These are phyloP conservation scores for Tetracladium maxilliforme DNA, from an alignment of 2,329 filamentous ascomycete species.

Conservation along the genomic window DNA sequence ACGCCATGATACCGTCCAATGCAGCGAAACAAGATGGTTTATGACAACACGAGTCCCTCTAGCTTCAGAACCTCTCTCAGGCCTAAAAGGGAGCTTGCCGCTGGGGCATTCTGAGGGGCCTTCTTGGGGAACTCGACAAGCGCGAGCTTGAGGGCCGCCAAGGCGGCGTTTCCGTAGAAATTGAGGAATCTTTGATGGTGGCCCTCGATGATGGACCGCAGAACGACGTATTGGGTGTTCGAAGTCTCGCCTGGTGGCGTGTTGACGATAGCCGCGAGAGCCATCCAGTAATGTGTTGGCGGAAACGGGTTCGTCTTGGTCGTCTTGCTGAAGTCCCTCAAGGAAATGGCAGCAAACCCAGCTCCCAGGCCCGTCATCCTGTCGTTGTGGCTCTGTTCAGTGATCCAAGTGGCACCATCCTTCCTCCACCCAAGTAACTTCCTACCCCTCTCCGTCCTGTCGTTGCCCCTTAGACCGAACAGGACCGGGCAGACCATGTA, in stretches of 20 bases:
- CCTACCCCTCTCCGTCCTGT: slow-evolving; percentile 56
- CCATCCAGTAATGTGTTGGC: slow-evolving; percentile 69
- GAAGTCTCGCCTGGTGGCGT: slow-evolving; percentile 52
- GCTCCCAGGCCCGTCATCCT: slow-evolving; percentile 73
- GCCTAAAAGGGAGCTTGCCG: too few relatives aligned
- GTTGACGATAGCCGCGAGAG: slow-evolving; percentile 63
- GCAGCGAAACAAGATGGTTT: too few relatives aligned
- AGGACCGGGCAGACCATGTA: slow-evolving; percentile 69
- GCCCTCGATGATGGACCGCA: slow-evolving; percentile 57
- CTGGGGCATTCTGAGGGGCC: too few relatives aligned
- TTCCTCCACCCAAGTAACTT: slow-evolving; percentile 60
- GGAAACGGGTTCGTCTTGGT: slow-evolving; percentile 58
- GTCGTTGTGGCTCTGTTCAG: slow-evolving; percentile 61
- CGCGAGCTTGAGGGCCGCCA: slow-evolving; percentile 56
- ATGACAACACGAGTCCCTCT: too few relatives aligned
- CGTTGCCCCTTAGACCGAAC: slow-evolving; percentile 67
- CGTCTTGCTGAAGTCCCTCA: slow-evolving; percentile 67
- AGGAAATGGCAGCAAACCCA: slow-evolving; percentile 69
- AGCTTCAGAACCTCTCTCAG: too few relatives aligned
- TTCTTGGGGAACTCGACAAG: slow-evolving; percentile 67
- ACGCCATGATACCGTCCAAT: too few relatives aligned
- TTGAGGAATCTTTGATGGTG: slow-evolving; percentile 62
- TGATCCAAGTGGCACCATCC: slow-evolving; percentile 38
- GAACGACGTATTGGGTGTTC: slow-evolving; percentile 58
- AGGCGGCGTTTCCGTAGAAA: slow-evolving; percentile 66